phyloP scores from a whole-genome alignment of 352 stramenopile species.

The Stramenopiles sp. region DNA sequence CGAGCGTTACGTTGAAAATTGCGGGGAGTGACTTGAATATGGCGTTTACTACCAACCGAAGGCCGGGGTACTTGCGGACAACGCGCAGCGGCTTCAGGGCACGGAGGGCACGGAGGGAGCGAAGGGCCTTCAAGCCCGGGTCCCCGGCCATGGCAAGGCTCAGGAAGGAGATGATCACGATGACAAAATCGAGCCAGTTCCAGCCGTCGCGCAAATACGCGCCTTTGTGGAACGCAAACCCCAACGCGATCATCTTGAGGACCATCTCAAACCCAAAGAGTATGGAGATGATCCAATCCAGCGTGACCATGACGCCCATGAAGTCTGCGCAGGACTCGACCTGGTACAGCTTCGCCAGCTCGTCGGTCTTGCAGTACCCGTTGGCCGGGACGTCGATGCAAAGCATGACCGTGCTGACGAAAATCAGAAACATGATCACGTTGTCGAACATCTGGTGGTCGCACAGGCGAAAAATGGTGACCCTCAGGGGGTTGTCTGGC shows the following conservation, averaged over 20 bases:
- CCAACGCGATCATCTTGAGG: conserved; percentile 60
- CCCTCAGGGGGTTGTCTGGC: not conserved
- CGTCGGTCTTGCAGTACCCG: too few species aligned
- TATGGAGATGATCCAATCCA: conserved; percentile 48
- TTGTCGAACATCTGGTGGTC: conserved; percentile 36
- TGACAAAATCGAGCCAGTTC: conserved; percentile 65
- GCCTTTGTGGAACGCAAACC: conserved; percentile 38
- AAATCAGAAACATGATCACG: conserved; percentile 51
- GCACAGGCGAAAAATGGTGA: not conserved
- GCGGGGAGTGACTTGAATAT: conserved; percentile 29
- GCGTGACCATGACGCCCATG: conserved; percentile 43
- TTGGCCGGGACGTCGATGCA: too few species aligned
- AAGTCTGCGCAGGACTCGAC: conserved; percentile 31
- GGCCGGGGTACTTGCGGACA: conserved; percentile 28
- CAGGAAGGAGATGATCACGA: conserved; percentile 53
- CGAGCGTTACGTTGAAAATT: conserved; percentile 27
- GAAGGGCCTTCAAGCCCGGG: not conserved
- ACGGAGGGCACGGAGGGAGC: conserved; percentile 45
- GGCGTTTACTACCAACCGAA: conserved; percentile 32
- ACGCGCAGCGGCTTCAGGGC: conserved; percentile 38
- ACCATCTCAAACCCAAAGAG: conserved; percentile 43
- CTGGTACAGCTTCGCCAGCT: conserved; percentile 58
- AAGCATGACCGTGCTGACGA: conserved; percentile 52
- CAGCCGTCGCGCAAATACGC: conserved; percentile 56
- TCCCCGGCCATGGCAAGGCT: conserved; percentile 14